These are phyloP conservation scores for Cucurbita argyrosperma DNA, from an alignment of 306 rosid species.

Conservation along the genomic window DNA sequence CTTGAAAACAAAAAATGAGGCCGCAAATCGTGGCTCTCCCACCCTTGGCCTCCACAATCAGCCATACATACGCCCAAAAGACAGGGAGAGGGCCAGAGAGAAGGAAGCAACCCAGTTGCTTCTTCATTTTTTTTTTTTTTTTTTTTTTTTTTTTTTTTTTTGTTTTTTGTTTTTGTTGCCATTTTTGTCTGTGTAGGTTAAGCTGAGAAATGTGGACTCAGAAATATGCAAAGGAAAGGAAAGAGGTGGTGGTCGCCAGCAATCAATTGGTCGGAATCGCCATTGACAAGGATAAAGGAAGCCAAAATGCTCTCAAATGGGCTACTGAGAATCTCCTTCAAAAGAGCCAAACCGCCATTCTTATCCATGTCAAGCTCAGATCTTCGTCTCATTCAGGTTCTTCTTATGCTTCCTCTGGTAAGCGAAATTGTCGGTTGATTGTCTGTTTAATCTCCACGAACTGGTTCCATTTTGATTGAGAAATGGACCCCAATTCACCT, in stretches of 20 bases:
- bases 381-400: conserved; percentile 15
- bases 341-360: conserved; percentile 45
- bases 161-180: neutral
- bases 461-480: neutral
- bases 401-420: conserved; percentile 31
- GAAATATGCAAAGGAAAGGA: conserved; percentile 25
- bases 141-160: neutral
- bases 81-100: neutral
- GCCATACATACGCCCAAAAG: neutral
- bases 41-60: neutral
- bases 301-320: conserved; percentile 87
- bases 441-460: too few species aligned
- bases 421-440: neutral
- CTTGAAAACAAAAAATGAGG: neutral
- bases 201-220: conserved; percentile 46
- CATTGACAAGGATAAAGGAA: conserved; percentile 72
- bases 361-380: conserved; percentile 61
- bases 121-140: neutral
- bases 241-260: conserved; percentile 36
- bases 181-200: neutral
- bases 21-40: neutral
- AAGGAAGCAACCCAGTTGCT: neutral
- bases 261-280: conserved; percentile 74
- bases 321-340: conserved; percentile 45
- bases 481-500: too few species aligned